Conservation (phyloP, 192 early-diverging fungal species). For the Dispira parvispora region DNA sequence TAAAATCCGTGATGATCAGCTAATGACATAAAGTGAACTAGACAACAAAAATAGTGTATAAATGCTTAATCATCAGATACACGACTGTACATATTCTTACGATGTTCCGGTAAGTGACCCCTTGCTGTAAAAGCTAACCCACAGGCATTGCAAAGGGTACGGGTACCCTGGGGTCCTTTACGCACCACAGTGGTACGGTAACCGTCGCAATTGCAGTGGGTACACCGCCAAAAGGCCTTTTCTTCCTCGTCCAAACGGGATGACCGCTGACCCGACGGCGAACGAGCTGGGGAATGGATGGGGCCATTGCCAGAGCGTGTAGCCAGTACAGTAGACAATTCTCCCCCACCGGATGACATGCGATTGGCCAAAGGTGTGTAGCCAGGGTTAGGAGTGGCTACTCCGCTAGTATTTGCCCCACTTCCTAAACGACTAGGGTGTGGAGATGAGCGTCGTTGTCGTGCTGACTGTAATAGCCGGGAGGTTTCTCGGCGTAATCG, state of each 20-base stretch:
- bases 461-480: conserved; percentile 2
- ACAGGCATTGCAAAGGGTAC: conserved; percentile 5
- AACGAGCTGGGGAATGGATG: not conserved
- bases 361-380: not conserved
- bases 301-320: not conserved
- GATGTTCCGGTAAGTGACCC: not conserved
- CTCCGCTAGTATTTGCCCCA: no score
- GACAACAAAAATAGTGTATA: no score
- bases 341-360: not conserved
- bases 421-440: not conserved
- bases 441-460: not conserved
- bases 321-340: not conserved
- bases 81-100: conserved; percentile 6
- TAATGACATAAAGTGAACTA: no score
- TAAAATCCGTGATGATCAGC: no score
- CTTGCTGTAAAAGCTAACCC: not conserved
- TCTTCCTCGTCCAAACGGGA: not conserved
- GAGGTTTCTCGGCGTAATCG: conserved; percentile 6
- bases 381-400: not conserved
- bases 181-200: not conserved
- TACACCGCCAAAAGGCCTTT: not conserved
- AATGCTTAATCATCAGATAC: no score
- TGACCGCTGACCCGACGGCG: not conserved
- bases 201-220: conserved; percentile 4
- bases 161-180: not conserved